A percentile compares a stretch with the other conserved stretches of the same genome.
phyloP scores from a whole-genome alignment of 257 asterid genomes.

The Scutellaria minor region DNA sequence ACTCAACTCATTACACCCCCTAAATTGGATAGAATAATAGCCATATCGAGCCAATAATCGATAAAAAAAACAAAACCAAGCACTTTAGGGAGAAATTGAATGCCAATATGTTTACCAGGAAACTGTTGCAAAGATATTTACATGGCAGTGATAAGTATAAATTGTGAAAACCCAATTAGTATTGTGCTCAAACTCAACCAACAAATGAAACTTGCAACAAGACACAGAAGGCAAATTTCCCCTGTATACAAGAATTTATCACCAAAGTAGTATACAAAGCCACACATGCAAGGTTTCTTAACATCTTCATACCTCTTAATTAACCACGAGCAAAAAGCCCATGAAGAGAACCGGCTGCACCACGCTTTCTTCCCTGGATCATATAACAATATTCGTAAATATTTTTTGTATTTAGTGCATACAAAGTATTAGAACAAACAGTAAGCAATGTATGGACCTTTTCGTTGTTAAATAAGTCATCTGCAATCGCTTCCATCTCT shows the following conservation, averaged over 20 bases:
- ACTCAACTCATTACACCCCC: not conserved
- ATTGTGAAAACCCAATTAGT: not conserved
- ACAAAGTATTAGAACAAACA: slow-evolving; percentile 14
- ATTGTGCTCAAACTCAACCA: slow-evolving; percentile 16
- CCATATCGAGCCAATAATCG: too few relatives aligned
- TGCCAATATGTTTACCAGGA: not conserved
- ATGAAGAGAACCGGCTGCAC: slow-evolving; percentile 53
- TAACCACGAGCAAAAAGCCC: slow-evolving; percentile 55
- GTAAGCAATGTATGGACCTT: slow-evolving; percentile 55
- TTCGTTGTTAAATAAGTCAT: slow-evolving; percentile 80
- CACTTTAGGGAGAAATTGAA: not conserved
- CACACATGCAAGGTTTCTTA: slow-evolving; percentile 18
- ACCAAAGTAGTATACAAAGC: slow-evolving; percentile 5
- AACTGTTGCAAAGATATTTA: not conserved
- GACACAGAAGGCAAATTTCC: not conserved
- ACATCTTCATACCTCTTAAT: slow-evolving; percentile 36
- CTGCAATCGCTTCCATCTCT: slow-evolving; percentile 93
- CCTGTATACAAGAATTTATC: not conserved
- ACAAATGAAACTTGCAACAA: not conserved
- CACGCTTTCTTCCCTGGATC: slow-evolving; percentile 60
- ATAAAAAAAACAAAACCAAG: too few relatives aligned
- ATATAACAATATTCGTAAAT: slow-evolving; percentile 22
- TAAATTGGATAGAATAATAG: not conserved
- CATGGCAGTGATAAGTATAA: not conserved
- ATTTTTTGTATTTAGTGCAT: not conserved